phyloP scores from a whole-genome alignment of 768 basidiomycete genomes.

The Calvatia gigantea region DNA sequence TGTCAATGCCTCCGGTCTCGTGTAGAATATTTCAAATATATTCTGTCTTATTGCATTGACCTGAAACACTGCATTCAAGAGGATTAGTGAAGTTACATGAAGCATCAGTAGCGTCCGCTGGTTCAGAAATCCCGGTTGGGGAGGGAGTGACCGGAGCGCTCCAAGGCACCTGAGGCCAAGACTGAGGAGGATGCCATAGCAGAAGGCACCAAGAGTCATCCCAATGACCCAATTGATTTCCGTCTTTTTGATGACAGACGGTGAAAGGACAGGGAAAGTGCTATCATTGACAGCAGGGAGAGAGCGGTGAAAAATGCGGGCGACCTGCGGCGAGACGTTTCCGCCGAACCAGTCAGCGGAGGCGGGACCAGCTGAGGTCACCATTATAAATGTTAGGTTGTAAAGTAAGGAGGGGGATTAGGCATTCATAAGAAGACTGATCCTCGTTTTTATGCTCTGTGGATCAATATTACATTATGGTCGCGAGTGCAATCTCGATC shows the following conservation, averaged over 20 bases:
- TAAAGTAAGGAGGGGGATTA: too few species aligned
- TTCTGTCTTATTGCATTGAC: not conserved
- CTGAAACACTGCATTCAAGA: not conserved
- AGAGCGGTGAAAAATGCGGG: too few species aligned
- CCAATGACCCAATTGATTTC: conserved; percentile 6
- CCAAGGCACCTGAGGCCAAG: not conserved
- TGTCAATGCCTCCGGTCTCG: not conserved
- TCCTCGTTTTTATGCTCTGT: too few species aligned
- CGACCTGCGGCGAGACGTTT: too few species aligned
- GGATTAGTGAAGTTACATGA: not conserved
- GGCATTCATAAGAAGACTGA: too few species aligned
- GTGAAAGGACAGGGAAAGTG: not conserved
- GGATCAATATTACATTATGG: too few species aligned
- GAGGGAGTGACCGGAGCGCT: not conserved
- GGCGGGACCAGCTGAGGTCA: too few species aligned
- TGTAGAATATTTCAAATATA: not conserved
- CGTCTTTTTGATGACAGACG: not conserved
- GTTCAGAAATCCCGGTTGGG: not conserved
- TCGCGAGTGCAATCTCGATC: too few species aligned
- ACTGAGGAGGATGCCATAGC: not conserved
- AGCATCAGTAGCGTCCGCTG: not conserved
- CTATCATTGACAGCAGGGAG: too few species aligned
- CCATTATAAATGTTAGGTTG: too few species aligned
- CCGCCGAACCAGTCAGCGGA: too few species aligned
- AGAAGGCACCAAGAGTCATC: not conserved